Percentiles rank a stretch among this genome's conserved stretches.
These are phyloP conservation scores for Stemphylium lycopersici DNA, from an alignment of 2,329 filamentous ascomycete genomes.

Conservation along the genomic window DNA sequence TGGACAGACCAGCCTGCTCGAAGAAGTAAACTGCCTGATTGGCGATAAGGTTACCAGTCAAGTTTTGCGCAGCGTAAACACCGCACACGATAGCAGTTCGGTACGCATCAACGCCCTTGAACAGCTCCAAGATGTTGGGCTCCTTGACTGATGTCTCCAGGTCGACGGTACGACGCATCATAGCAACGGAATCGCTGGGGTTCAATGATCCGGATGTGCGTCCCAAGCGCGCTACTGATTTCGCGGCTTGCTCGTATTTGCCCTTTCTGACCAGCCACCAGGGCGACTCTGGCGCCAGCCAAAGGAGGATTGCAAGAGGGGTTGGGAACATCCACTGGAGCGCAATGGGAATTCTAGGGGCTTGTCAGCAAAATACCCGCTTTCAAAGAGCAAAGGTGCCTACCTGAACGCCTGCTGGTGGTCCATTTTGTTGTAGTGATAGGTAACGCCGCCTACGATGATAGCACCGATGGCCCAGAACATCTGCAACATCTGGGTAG, in stretches of 20 bases:
- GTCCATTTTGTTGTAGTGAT: slow-evolving; percentile 54
- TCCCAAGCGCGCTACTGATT: slow-evolving; percentile 58
- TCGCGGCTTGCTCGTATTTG: slow-evolving; percentile 51
- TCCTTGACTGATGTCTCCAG: slow-evolving; percentile 58
- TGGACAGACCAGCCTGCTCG: slow-evolving; percentile 64
- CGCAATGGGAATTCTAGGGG: slow-evolving; percentile 35
- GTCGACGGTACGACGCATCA: slow-evolving; percentile 65
- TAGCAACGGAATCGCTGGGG: slow-evolving; percentile 58
- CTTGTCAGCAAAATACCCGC: slow-evolving; percentile 13
- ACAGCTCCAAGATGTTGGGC: slow-evolving; percentile 59
- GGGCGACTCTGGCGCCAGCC: slow-evolving; percentile 61
- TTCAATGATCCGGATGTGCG: slow-evolving; percentile 49
- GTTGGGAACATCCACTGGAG: slow-evolving; percentile 56
- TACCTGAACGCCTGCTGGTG: slow-evolving; percentile 29
- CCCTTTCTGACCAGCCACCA: slow-evolving; percentile 57
- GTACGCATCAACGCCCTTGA: slow-evolving; percentile 61
- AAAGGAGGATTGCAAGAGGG: slow-evolving; percentile 52
- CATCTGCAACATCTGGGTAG: slow-evolving; percentile 69
- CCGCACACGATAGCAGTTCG: slow-evolving; percentile 62
- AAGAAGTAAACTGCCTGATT: slow-evolving; percentile 70
- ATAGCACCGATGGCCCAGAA: slow-evolving; percentile 69
- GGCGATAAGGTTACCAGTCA: slow-evolving; percentile 68
- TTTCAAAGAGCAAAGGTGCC: background rate
- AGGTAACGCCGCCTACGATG: slow-evolving; percentile 65
- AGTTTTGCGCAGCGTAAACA: slow-evolving; percentile 65